Conservation (phyloP, 345 rosid species). For the Cardamine resedifolia region DNA sequence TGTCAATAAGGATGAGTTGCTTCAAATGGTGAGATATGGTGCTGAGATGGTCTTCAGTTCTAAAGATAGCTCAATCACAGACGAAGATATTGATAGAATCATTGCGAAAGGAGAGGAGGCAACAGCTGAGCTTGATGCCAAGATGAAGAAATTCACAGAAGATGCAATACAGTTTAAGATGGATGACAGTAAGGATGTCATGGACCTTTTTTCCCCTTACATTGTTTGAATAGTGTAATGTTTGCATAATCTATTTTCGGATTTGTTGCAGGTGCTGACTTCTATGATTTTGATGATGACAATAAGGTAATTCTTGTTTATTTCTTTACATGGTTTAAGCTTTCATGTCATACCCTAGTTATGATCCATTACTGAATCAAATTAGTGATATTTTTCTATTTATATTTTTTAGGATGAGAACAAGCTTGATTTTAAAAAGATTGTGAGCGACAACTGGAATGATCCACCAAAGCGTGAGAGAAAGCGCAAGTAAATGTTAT, state of each 20-base stretch:
- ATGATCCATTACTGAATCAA: not conserved
- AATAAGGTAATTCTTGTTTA: conserved; percentile 51
- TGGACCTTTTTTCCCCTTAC: not conserved
- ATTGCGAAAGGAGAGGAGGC: conserved; percentile 99
- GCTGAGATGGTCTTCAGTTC: conserved; percentile 99
- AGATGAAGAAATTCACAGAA: conserved; percentile 98
- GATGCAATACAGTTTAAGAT: conserved; percentile 96
- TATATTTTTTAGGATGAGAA: conserved; percentile 62
- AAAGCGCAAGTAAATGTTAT: conserved; percentile 82
- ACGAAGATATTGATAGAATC: conserved; percentile 99
- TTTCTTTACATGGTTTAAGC: conserved; percentile 3
- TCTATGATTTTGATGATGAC: conserved; percentile 95
- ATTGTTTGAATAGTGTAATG: not conserved
- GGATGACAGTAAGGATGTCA: conserved; percentile 79
- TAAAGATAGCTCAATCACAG: conserved; percentile 97
- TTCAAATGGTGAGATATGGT: conserved; percentile 99
- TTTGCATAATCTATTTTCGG: conserved; percentile 4
- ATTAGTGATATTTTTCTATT: not conserved
- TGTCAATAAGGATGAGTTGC: conserved; percentile 98
- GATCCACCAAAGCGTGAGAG: conserved; percentile 98
- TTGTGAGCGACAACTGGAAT: conserved; percentile 93
- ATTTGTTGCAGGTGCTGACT: conserved; percentile 72
- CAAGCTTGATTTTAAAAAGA: conserved; percentile 93
- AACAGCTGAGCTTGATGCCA: conserved; percentile 98
- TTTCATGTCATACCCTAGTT: conserved; percentile 16